These are phyloP conservation scores for Zasmidium citrigriseum DNA, from an alignment of 2,329 filamentous ascomycete species.

Conservation along the genomic window DNA sequence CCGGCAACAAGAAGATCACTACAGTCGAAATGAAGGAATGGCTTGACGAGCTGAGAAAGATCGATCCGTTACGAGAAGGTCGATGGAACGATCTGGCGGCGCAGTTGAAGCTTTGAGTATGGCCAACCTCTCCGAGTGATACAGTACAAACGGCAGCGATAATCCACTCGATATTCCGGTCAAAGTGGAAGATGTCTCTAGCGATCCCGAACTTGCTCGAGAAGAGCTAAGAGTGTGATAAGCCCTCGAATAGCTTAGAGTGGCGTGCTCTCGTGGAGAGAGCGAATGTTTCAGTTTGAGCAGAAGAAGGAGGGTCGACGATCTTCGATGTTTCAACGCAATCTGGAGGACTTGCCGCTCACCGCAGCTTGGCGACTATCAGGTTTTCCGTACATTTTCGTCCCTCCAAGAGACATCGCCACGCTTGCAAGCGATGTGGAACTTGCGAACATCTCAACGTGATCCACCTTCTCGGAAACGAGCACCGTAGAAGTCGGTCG, in stretches of 20 bases:
- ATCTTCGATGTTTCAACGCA: too few relatives aligned
- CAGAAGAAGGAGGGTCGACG: too few relatives aligned
- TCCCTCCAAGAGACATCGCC: neutral
- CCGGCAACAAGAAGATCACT: conserved; percentile 41
- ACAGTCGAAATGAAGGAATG: conserved; percentile 49
- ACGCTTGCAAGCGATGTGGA: neutral
- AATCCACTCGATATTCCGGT: too few relatives aligned
- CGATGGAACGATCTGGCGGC: conserved; percentile 73
- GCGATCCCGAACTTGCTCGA: too few relatives aligned
- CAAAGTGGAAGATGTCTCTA: too few relatives aligned
- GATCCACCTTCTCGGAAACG: neutral
- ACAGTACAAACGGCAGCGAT: too few relatives aligned
- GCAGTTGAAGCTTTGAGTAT: conserved; percentile 42
- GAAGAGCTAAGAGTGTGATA: too few relatives aligned
- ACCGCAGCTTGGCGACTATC: neutral
- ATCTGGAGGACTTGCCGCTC: too few relatives aligned
- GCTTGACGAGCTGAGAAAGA: conserved; percentile 64
- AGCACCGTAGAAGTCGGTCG: neutral
- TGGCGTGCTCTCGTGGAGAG: too few relatives aligned
- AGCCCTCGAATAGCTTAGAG: too few relatives aligned
- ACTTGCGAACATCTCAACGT: neutral
- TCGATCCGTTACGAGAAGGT: conserved; percentile 74
- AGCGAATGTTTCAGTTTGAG: too few relatives aligned
- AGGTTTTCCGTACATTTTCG: neutral
- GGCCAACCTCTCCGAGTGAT: neutral